phyloP scores from a whole-genome alignment of 169 alveolate species.

The Plasmodium yoelii region DNA sequence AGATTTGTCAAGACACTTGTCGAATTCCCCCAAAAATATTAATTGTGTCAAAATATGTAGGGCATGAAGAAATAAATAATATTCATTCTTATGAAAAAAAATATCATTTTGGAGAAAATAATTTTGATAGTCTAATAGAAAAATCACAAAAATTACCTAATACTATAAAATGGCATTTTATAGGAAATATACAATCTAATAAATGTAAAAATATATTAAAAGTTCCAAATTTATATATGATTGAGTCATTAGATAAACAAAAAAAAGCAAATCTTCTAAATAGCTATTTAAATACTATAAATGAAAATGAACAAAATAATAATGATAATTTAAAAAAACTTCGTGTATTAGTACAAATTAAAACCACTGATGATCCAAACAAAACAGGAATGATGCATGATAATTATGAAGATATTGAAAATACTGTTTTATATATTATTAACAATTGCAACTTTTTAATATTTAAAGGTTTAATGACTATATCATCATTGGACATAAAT shows the following conservation, averaged over 20 bases:
- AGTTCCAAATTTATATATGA: constrained; percentile 86
- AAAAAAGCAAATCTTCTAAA: constrained; percentile 90
- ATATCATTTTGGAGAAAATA: constrained; percentile 94
- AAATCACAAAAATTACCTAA: constrained; percentile 89
- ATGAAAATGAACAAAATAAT: constrained; percentile 15
- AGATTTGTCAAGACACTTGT: constrained; percentile 9
- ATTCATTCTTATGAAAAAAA: constrained; percentile 54
- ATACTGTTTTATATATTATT: constrained; percentile 83
- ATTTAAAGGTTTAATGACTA: constrained; percentile 95
- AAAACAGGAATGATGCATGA: constrained; percentile 89
- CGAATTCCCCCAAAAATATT: constrained; percentile 48
- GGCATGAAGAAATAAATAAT: constrained; percentile 53
- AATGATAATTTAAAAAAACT: constrained; percentile 51
- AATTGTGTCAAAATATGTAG: constrained; percentile 64
- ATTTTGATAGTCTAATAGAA: constrained; percentile 91
- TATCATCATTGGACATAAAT: constrained; percentile 84
- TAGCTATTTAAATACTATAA: constrained; percentile 73
- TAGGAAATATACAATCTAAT: constrained; percentile 95
- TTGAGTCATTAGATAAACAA: constrained; percentile 93
- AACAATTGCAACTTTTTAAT: constrained; percentile 84
- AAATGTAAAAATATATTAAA: constrained; percentile 89
- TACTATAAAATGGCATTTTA: constrained; percentile 95
- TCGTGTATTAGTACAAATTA: constrained; percentile 87
- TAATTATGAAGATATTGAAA: constrained; percentile 78
- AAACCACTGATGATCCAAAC: constrained; percentile 89